Evolutionary conservation across 345 rosid genomes (phyloP), one percentile per base, ranked within the genome.

Genomic region (Sonneratia alba): DNA sequence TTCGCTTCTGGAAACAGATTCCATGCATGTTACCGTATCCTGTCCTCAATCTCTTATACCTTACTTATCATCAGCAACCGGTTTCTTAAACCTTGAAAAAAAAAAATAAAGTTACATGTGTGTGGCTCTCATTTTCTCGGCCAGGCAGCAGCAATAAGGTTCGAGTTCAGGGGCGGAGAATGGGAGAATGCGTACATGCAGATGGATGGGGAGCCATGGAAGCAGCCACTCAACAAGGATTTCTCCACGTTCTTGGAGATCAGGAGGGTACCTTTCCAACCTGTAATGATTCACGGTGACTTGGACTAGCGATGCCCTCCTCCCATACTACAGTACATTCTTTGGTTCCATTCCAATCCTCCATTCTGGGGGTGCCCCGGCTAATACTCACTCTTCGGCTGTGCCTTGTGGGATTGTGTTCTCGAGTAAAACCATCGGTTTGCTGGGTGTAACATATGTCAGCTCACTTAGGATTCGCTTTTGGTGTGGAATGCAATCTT

Each of bases 131-230:
- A 53, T 45, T 38, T 59, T 70, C 12, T 43, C 36, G 66, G 73
- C 32, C 83, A 96, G 98, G 98, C 97, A 56, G 87, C 98, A 1
- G 91, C 98, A 1, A 84, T 96, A 64, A 79, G 98, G 79, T 73
- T 96, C 69, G 98, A 92, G 83, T 71, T 96, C 67, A 85, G 98
- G 69, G 95, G 99, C 2, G 94, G 97, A 61, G 97, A 89, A 70
- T 86, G 99, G 96, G 85, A 75, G 75, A 83, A 91, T 57, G 94
- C 91, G 27, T 96, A 75, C 78, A 83, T 96, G 97, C 99, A 92
- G 86, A 92, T 95, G 96, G 99, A 96, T 68, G 99, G 98, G 8
- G 97, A 96, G 77, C 99, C 98, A 10, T 89, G 99, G 98, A 96
- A 88, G 74, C 98, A 92, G 53, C 92, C 87, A 10, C 74, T 92